Evolutionary conservation across 306 rosid species (phyloP), one percentile per base, ranked within the genome.

Genomic region (Gillenia trifoliata): DNA sequence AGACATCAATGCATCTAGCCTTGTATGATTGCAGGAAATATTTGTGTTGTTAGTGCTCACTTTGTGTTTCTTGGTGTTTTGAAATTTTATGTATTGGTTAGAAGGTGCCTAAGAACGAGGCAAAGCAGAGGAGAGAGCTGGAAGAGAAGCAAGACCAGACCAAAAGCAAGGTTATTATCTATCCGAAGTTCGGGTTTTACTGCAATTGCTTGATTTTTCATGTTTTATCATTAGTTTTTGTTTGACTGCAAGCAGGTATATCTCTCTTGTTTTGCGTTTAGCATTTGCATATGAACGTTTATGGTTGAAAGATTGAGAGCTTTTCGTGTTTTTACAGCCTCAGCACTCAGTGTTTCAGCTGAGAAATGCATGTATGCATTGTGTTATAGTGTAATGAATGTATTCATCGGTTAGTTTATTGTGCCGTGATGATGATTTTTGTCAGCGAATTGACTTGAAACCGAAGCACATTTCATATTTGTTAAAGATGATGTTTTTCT

Each of bases 131-230:
- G 74, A 89, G 87, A 28, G 98, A 89, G 63, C 45, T 82, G 36
- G 31, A 81, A 45, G 19, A 86, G 77, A 83, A 73, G 77, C 64
- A 88, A 1, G 83, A 86, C 71, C 86, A 66, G 79, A 77, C 84
- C 34, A 97, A 92, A 75, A 90, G 97, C 99, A 92, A 92, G 99
- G 99, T 94, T 76, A 66, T 73, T 13, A 64, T 72, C 26, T 60
- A 36, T 71, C 74, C 75, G 50, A 62, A 72, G 74, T 47, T 78
- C 25, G 20, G 30, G 56, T 66, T 60, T 36, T 54, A 7, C 49
- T 54, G 40, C 65, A 43, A 45, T 60, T 68, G n/a, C 15, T 33
- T 70, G 45, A 29, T n/a, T 55, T 28, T 15, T 40, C 16, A 68
- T 64, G 59, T 41, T 36, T 59, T 17, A 34, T 47, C 43, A 23